phyloP scores from a whole-genome alignment of 805 yeast genomes.

The Wickerhamomyces queroliae region DNA sequence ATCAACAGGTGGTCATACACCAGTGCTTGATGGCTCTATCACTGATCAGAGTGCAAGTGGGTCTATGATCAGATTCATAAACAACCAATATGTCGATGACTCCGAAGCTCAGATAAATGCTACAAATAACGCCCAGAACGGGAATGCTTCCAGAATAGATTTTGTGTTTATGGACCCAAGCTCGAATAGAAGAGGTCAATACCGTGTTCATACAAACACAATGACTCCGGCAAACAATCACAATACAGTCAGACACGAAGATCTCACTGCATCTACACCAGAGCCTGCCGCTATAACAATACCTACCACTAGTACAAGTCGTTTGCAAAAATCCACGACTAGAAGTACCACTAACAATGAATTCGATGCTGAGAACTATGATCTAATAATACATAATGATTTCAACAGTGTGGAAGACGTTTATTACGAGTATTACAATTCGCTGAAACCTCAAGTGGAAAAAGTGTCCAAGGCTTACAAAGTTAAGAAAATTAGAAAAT shows the following conservation, averaged over 20 bases:
- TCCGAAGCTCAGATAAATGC: constrained; percentile 14
- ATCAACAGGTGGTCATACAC: constrained; percentile 4
- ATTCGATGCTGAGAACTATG: constrained; percentile 24
- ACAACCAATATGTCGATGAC: constrained; percentile 25
- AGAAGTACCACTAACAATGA: constrained; percentile 14
- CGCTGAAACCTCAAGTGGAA: constrained; percentile 27
- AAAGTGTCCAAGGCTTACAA: constrained; percentile 28
- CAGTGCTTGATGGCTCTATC: constrained; percentile 13
- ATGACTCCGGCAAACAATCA: constrained; percentile 7
- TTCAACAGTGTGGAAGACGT: constrained; percentile 27
- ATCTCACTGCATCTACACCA: constrained; percentile 14
- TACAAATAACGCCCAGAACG: constrained; percentile 7
- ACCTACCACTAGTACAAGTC: constrained; percentile 4
- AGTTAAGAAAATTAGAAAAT: constrained; percentile 30
- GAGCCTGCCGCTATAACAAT: constrained; percentile 12
- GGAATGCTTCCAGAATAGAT: constrained; percentile 18
- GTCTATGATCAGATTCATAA: constrained; percentile 21
- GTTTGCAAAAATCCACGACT: constrained; percentile 17
- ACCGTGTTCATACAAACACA: constrained; percentile 11
- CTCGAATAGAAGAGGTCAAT: constrained; percentile 19
- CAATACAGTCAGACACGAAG: constrained; percentile 9
- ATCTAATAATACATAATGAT: constrained; percentile 24
- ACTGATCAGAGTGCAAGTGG: constrained; percentile 17
- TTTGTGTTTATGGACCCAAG: constrained; percentile 26
- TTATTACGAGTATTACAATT: constrained; percentile 26